Base-by-base conservation (phyloP, 176 grass and related monocot species). In the Phyllostachys edulis region DNA sequence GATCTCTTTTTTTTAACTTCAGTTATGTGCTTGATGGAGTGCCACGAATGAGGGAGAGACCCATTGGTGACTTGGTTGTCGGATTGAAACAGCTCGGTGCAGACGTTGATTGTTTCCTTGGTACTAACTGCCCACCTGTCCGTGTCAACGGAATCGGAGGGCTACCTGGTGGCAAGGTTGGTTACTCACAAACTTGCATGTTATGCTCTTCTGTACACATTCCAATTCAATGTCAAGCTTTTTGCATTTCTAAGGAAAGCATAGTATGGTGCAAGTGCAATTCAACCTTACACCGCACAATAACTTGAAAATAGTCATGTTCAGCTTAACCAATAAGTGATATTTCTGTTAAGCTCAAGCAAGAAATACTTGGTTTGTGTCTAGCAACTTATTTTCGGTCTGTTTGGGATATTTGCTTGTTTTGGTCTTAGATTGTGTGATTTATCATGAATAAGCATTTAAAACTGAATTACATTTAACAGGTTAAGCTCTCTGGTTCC, bases 1-100 rank as follows among this genome's bases (percentile, higher is more conserved):
- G n/a, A 36, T 71, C 8, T 14, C 2, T 14, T 3, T 55, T 67
- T 65, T 68, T 18, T 13, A 55, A 47, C 73, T 91, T 73, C 81
- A 99, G 97, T 80, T 99, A 99, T 42, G 90, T 99, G 42, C 93
- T 99, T 67, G 97, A 99, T 86, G 97, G 97, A 57, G 97, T 99
- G 15, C 97, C 97, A 64, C 82, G 97, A 85, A 99, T 99, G 97
- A 96, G 97, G 88, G 97, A 99, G 78, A 90, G 97, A 54, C 97
- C 97, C 5, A 99, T 99, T 80, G 93, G 97, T 10, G 97, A 99
- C 64, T 94, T 99, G 49, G 90, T 96, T 73, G 80, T 83, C 0
- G 97, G 97, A 45, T 83, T 99, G 78, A 92, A 99, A 73, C 97
- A 99, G 71, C 97, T 99, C 34, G 97, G 93, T 59, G 93, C 97